These are phyloP conservation scores for Ophiostoma himal-ulmi DNA, from an alignment of 2,329 filamentous ascomycete genomes.

Conservation along the genomic window DNA sequence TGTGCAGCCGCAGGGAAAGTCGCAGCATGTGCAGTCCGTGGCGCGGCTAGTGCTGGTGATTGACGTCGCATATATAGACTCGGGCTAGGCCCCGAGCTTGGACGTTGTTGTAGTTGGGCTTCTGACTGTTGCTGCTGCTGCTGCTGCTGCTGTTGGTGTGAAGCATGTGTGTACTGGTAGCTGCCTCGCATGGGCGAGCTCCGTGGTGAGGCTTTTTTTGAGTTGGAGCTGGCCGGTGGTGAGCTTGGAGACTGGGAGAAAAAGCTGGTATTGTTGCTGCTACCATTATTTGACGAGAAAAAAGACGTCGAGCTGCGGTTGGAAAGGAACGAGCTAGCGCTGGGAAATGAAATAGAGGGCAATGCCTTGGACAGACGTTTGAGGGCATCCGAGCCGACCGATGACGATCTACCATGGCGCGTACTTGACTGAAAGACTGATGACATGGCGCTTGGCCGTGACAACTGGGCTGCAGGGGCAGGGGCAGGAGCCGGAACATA, in stretches of 20 bases:
- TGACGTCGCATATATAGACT: background rate
- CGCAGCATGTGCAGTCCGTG: background rate
- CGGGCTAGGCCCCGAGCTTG: background rate
- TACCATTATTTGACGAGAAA: conserved; percentile 31
- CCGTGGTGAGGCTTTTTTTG: conserved; percentile 11
- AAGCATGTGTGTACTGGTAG: background rate
- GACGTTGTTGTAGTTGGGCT: background rate
- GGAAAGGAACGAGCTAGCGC: conserved; percentile 35
- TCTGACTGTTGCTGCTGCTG: background rate
- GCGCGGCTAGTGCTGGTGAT: background rate
- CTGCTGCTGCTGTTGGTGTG: background rate
- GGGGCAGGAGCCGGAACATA: conserved; percentile 28
- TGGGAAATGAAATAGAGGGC: conserved; percentile 48
- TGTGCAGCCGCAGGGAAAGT: background rate
- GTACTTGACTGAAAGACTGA: conserved; percentile 20
- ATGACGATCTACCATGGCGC: conserved; percentile 47
- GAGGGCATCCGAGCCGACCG: conserved; percentile 52
- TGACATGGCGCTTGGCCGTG: conserved; percentile 14
- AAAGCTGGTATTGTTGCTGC: conserved; percentile 25
- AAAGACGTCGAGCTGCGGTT: conserved; percentile 36
- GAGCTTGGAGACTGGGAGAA: background rate
- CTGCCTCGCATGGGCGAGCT: conserved; percentile 6
- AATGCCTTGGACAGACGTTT: conserved; percentile 52
- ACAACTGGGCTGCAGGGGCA: conserved; percentile 18
- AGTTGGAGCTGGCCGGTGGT: background rate